Conservation (phyloP, 2,329 filamentous ascomycete genomes). For the Fusarium bulbicola region DNA sequence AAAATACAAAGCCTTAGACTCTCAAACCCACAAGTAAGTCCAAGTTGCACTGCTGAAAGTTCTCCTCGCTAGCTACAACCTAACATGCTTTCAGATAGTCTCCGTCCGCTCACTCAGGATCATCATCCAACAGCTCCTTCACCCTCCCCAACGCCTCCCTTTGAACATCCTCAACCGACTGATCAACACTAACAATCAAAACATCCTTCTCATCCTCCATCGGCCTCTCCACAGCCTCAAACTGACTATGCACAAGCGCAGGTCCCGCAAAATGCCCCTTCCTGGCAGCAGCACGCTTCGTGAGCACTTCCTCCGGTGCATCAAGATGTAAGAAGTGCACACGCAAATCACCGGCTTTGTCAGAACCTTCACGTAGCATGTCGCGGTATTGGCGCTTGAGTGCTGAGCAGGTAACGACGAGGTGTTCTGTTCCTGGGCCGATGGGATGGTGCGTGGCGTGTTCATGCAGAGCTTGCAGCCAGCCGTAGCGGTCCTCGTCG, state of each 20-base stretch:
- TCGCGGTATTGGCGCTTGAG: slow-evolving; percentile 20
- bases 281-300: slow-evolving; percentile 1
- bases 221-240: slow-evolving; percentile 6
- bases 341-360: slow-evolving; percentile 9
- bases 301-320: slow-evolving; percentile 18
- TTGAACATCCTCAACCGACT: slow-evolving; percentile 12
- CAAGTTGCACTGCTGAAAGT: rapidly evolving
- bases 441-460: slow-evolving; percentile 16
- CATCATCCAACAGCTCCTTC: slow-evolving; percentile 9
- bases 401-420: slow-evolving; percentile 28
- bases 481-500: slow-evolving; percentile 11
- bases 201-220: slow-evolving; percentile 9
- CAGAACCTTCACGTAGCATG: slow-evolving; percentile 14
- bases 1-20: neutral
- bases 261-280: slow-evolving; percentile 21
- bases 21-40: neutral
- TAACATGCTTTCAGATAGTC: neutral
- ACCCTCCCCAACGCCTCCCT: slow-evolving; percentile 13
- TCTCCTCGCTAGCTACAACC: too few relatives aligned
- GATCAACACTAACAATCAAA: slow-evolving; percentile 15
- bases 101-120: neutral
- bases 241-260: slow-evolving; percentile 17
- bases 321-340: slow-evolving; percentile 29
- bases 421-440: slow-evolving; percentile 20
- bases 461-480: slow-evolving; percentile 11